phyloP scores from a whole-genome alignment of 2,329 filamentous ascomycete genomes.

The Fusarium miscanthi region DNA sequence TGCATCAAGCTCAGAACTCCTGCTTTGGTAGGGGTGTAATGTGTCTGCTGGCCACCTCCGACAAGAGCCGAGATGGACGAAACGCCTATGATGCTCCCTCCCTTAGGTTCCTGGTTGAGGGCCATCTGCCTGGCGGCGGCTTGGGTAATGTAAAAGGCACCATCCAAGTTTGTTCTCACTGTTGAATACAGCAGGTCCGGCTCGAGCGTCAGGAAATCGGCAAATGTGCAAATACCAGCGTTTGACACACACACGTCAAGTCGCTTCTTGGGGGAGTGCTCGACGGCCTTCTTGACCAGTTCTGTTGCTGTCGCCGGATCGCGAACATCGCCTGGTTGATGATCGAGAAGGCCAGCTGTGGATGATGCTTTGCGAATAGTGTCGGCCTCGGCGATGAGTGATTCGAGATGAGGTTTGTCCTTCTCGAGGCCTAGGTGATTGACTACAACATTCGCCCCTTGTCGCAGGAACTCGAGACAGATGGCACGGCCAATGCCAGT shows the following conservation, averaged over 20 bases:
- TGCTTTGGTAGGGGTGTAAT: slow-evolving; percentile 92
- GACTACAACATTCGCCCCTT: slow-evolving; percentile 82
- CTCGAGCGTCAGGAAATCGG: slow-evolving; percentile 82
- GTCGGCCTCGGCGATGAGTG: slow-evolving; percentile 64
- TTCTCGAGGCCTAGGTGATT: slow-evolving; percentile 76
- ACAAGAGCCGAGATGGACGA: slow-evolving; percentile 80
- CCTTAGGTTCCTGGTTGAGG: slow-evolving; percentile 66
- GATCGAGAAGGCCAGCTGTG: slow-evolving; percentile 66
- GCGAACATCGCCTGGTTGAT: slow-evolving; percentile 81
- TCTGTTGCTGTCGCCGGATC: slow-evolving; percentile 75
- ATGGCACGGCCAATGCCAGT: slow-evolving; percentile 91
- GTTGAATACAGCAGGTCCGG: slow-evolving; percentile 77
- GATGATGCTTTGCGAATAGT: slow-evolving; percentile 58
- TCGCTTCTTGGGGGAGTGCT: slow-evolving; percentile 58
- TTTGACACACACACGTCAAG: slow-evolving; percentile 88
- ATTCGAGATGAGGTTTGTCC: slow-evolving; percentile 63
- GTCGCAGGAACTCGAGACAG: slow-evolving; percentile 78
- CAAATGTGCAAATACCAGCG: slow-evolving; percentile 88
- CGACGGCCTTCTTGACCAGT: slow-evolving; percentile 74
- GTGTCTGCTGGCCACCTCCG: slow-evolving; percentile 80
- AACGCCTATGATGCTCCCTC: slow-evolving; percentile 83
- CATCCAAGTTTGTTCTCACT: slow-evolving; percentile 83
- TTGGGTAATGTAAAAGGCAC: slow-evolving; percentile 89
- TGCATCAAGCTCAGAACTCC: slow-evolving; percentile 86
- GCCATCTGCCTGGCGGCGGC: slow-evolving; percentile 88